These are phyloP conservation scores for Fragaria iinumae DNA, from an alignment of 306 rosid species.

Conservation along the genomic window DNA sequence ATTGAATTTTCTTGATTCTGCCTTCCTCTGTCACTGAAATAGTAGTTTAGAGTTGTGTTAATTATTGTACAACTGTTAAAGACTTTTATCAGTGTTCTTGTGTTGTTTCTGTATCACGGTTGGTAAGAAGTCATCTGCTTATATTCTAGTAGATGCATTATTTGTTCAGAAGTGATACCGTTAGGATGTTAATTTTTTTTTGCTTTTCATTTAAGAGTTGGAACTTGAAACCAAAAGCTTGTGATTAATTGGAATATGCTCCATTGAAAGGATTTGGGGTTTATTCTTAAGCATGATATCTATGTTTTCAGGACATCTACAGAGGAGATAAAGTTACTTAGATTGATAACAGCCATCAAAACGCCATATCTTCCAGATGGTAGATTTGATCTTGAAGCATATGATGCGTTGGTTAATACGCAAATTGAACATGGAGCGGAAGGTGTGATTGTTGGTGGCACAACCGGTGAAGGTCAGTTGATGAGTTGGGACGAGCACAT, in stretches of 20 bases:
- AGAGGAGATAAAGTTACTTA: conserved; percentile 68
- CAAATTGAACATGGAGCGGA: conserved; percentile 77
- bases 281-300: neutral
- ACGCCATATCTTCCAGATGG: conserved; percentile 97
- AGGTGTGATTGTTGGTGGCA: conserved; percentile 90
- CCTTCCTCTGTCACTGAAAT: neutral
- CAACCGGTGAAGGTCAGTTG: conserved; percentile 92
- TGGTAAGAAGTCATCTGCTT: neutral
- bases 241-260: neutral
- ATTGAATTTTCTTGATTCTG: neutral
- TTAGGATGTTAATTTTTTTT: neutral
- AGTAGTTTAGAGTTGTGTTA: too few relatives aligned
- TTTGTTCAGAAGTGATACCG: neutral
- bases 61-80: too few relatives aligned
- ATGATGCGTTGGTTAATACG: conserved; percentile 68
- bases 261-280: neutral
- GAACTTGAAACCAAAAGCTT: neutral
- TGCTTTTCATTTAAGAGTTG: neutral
- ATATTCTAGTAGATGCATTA: neutral
- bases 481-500: conserved; percentile 99
- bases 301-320: conserved; percentile 68
- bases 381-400: conserved; percentile 93
- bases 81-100: too few relatives aligned
- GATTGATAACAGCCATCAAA: conserved; percentile 87
- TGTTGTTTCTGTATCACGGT: neutral